Percentiles rank a stretch among this genome's conserved stretches.
These are phyloP conservation scores for Wallacemonas collosoma DNA, from an alignment of 208 protist species.

Conservation along the genomic window DNA sequence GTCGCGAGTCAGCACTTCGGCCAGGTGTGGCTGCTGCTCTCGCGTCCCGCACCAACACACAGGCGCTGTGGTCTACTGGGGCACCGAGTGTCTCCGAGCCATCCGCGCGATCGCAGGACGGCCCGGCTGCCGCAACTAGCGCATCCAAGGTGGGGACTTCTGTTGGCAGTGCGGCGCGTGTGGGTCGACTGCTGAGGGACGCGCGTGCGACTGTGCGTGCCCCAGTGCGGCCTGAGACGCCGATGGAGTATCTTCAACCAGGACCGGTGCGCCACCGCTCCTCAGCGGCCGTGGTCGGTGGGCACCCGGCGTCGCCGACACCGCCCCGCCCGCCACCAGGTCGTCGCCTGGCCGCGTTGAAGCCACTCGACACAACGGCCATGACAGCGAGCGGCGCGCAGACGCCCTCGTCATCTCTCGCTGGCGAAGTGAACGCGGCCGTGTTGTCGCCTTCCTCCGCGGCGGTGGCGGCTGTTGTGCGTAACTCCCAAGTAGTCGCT, in stretches of 20 bases:
- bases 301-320: constrained; percentile 12
- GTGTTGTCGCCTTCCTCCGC: background rate
- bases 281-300: background rate
- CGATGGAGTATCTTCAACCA: constrained; percentile 21
- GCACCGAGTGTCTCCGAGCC: background rate
- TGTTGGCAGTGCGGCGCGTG: constrained; percentile 41
- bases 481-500: constrained; percentile 19
- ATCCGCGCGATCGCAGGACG: background rate
- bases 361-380: background rate
- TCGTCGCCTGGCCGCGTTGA: constrained; percentile 31
- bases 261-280: background rate
- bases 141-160: background rate
- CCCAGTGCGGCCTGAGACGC: constrained; percentile 61
- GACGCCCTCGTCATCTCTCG: background rate
- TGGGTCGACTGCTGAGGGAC: constrained; percentile 57
- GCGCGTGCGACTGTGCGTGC: constrained; percentile 53
- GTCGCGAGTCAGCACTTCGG: constrained; percentile 1
- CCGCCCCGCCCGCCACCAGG: constrained; percentile 29
- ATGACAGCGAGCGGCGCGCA: background rate
- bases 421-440: background rate
- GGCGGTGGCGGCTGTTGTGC: constrained; percentile 5
- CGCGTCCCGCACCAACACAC: constrained; percentile 6
- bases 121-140: background rate
- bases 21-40: constrained; percentile 13
- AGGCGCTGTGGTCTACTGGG: background rate